Base-by-base conservation (phyloP, 2,329 filamentous ascomycete genomes). In the Trichoderma asperellum region DNA sequence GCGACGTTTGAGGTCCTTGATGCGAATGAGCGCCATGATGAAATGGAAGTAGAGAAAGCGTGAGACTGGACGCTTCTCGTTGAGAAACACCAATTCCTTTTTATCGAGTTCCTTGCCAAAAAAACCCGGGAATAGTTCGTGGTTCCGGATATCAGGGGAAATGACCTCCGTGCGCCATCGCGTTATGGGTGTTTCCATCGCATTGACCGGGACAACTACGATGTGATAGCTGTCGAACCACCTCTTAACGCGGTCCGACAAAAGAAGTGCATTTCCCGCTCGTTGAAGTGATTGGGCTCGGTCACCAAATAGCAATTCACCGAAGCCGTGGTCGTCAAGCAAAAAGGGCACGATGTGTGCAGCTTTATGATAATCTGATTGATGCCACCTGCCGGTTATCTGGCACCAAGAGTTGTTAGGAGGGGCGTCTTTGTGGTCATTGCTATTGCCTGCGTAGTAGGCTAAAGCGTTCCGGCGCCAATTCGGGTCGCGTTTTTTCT, bases 31-130 rank as follows among this genome's bases (percentile, higher is more conserved):
- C 2, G 61, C 32, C 8, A 64, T 64, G 1, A 64, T 29, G 52
- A 64, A 64, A 43, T 43, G 61, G 21, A 64, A 64, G 18, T 56
- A 64, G 24, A 64, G 61, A 16, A 64, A 64, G 10, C 35, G 27
- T 12, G 61, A 4, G 7, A 12, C 35, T 10, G 61, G 61, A 2
- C 61, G 49, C 1, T 29, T 64, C 24, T 64, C 34, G 5, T 27
- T 53, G 4, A 53, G 37, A 16, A 64, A 64, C 2, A 37, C 1
- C 3, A 64, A 49, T 7, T 64, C 61, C 49, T 32, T 64, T 35
- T 34, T 16, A 12, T 64, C 43, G 14, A 63, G 1, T n/a, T n/a
- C n/a, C n/a, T n/a, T n/a, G n/a, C n/a, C n/a, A n/a, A n/a, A n/a
- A n/a, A n/a, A n/a, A n/a, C n/a, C n/a, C n/a, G n/a, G n/a, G n/a